phyloP scores from a whole-genome alignment of 2,329 filamentous ascomycete genomes.

The Dendrostoma leiphaemia region DNA sequence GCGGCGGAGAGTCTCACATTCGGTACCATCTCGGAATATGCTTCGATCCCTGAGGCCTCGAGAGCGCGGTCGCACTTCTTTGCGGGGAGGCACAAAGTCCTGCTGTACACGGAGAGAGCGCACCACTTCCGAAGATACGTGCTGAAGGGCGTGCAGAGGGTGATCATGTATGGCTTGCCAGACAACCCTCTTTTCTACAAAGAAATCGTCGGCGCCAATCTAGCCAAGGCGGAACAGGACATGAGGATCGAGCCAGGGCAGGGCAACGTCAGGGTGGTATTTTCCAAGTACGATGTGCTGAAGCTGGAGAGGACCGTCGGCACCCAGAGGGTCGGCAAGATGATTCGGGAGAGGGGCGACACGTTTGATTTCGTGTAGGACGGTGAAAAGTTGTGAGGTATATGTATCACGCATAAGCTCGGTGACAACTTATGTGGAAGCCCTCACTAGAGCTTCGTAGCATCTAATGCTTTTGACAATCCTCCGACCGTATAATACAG shows the following conservation, averaged over 20 bases:
- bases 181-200: conserved; percentile 83
- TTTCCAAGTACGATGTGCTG: conserved; percentile 86
- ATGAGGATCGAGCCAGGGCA: conserved; percentile 54
- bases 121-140: conserved; percentile 93
- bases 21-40: conserved; percentile 87
- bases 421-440: not conserved
- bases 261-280: conserved; percentile 63
- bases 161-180: conserved; percentile 88
- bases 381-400: conserved; percentile 6
- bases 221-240: conserved; percentile 59
- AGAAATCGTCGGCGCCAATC: conserved; percentile 69
- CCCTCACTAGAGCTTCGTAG: not conserved
- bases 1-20: conserved; percentile 61
- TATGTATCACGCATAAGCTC: not conserved
- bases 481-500: not conserved
- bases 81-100: conserved; percentile 73
- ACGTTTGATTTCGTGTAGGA: conserved; percentile 89
- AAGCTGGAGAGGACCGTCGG: conserved; percentile 88
- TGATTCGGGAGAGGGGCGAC: conserved; percentile 82
- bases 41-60: conserved; percentile 72
- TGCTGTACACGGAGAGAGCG: conserved; percentile 92
- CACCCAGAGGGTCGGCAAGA: conserved; percentile 73
- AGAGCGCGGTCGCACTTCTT: conserved; percentile 86
- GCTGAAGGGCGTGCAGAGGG: conserved; percentile 74
- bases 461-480: not conserved